These are phyloP conservation scores for Stemphylium beticola DNA, from an alignment of 2,329 filamentous ascomycete species.

Conservation along the genomic window DNA sequence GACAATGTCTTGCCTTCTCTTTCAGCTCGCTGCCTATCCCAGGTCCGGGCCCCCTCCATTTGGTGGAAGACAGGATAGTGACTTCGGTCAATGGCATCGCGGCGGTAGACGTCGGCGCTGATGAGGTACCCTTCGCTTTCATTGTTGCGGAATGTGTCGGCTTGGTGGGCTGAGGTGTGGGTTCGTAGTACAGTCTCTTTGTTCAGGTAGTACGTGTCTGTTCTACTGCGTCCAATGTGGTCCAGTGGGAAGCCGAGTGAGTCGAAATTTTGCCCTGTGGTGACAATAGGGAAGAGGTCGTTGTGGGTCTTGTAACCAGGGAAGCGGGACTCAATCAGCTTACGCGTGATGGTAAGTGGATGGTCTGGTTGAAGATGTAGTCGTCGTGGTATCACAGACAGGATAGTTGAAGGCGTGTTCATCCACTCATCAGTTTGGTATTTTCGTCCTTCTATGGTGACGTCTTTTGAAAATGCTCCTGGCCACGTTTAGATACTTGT, in stretches of 20 bases:
- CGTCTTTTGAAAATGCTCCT: conserved; percentile 34
- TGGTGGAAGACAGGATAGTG: conserved; percentile 99
- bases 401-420: conserved; percentile 79
- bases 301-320: conserved; percentile 79
- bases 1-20: conserved; percentile 56
- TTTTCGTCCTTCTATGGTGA: conserved; percentile 66
- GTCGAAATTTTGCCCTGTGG: conserved; percentile 89
- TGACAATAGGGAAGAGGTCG: conserved; percentile 80
- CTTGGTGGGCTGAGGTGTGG: conserved; percentile 93
- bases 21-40: conserved; percentile 72
- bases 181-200: conserved; percentile 82
- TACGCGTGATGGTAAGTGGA: conserved; percentile 85
- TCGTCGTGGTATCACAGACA: conserved; percentile 73
- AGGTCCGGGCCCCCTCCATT: conserved; percentile 93
- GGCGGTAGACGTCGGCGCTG: conserved; percentile 90
- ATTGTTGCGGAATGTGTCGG: conserved; percentile 77
- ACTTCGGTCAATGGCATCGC: conserved; percentile 91
- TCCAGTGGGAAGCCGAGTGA: conserved; percentile 89
- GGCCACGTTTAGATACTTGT: conserved; percentile 15
- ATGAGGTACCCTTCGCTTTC: conserved; percentile 83
- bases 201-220: conserved; percentile 97
- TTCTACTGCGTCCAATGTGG: conserved; percentile 84
- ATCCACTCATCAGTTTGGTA: conserved; percentile 81
- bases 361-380: conserved; percentile 93
- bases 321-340: conserved; percentile 91